Percentiles rank a stretch among this genome's conserved stretches.
These are phyloP conservation scores for Tylopilus orsonianus DNA, from an alignment of 1,284 basidiomycete species.

Conservation along the genomic window DNA sequence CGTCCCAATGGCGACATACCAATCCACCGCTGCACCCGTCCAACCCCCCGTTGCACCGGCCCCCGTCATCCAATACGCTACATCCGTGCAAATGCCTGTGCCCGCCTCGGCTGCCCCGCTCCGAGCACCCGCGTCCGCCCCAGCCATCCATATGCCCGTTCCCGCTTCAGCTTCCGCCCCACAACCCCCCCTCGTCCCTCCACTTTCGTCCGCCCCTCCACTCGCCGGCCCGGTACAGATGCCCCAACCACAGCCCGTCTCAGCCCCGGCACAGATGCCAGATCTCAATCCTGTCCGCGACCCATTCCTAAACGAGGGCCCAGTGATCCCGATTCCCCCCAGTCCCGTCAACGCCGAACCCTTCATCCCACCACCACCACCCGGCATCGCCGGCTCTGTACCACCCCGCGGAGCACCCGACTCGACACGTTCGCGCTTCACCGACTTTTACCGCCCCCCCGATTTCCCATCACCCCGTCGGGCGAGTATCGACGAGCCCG, in stretches of 20 bases:
- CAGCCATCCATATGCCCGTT: constrained; percentile 22
- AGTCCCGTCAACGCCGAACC: constrained; percentile 13
- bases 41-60: constrained; percentile 16
- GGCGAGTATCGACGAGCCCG: constrained; percentile 6
- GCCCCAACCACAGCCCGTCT: constrained; percentile 17
- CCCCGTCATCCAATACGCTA: constrained; percentile 2
- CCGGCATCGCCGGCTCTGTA: constrained; percentile 3
- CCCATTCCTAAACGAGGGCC: background rate
- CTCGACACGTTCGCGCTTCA: constrained; percentile 29
- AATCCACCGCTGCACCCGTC: constrained; percentile 10
- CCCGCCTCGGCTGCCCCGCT: constrained; percentile 4
- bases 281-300: constrained; percentile 4
- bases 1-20: constrained; percentile 24
- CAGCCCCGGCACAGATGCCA: constrained; percentile 23
- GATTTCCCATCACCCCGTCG: constrained; percentile 8
- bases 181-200: background rate
- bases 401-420: constrained; percentile 7
- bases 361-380: constrained; percentile 28
- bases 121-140: background rate
- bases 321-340: constrained; percentile 15
- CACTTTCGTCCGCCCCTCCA: background rate
- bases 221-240: constrained; percentile 17
- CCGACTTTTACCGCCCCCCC: constrained; percentile 27
- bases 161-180: constrained; percentile 5
- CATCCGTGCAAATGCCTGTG: constrained; percentile 22